Conservation (phyloP, 345 rosid genomes). For the Boechera retrofracta region DNA sequence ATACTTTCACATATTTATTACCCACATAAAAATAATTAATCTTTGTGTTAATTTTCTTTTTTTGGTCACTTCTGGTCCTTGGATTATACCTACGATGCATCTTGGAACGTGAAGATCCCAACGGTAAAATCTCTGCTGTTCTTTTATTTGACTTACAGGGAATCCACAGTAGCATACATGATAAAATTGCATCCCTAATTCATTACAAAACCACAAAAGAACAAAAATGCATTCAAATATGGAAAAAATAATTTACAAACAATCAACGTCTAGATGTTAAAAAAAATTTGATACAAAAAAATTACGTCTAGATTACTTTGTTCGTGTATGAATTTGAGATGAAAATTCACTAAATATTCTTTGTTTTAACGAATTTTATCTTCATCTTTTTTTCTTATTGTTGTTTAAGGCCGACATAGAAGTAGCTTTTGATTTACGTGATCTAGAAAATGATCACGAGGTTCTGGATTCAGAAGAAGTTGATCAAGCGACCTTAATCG, state of each 20-base stretch:
- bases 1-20: background rate
- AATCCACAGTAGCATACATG: conserved; percentile 1
- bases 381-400: background rate
- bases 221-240: too few relatives aligned
- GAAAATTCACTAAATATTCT: too few relatives aligned
- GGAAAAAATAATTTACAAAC: too few relatives aligned
- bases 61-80: background rate
- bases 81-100: background rate
- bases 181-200: too few relatives aligned
- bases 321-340: too few relatives aligned
- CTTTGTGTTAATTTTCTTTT: background rate
- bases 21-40: background rate
- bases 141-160: background rate
- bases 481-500: conserved; percentile 52
- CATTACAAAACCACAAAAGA: too few relatives aligned
- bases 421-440: conserved; percentile 52
- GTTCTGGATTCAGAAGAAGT: conserved; percentile 35
- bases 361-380: too few relatives aligned
- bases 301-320: too few relatives aligned
- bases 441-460: conserved; percentile 34
- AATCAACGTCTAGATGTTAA: background rate
- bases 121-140: conserved; percentile 21
- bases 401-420: conserved; percentile 58
- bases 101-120: conserved; percentile 31
- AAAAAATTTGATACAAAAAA: too few relatives aligned